These are phyloP conservation scores for Fusarium sp. DNA, from an alignment of 2,329 filamentous ascomycete genomes.

Conservation along the genomic window DNA sequence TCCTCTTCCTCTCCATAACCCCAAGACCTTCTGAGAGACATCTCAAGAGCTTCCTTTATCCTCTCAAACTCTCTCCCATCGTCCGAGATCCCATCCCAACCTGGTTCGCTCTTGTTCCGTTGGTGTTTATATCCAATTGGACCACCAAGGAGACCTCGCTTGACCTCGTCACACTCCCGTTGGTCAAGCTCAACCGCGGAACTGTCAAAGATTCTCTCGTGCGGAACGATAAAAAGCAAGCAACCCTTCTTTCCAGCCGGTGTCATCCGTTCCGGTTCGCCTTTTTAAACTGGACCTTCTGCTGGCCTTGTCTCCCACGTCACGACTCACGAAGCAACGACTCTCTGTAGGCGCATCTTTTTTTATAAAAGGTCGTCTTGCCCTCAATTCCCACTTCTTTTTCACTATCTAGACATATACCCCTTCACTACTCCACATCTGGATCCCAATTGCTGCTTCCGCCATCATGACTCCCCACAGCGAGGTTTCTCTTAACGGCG, in stretches of 20 bases:
- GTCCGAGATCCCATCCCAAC: slow-evolving; percentile 5
- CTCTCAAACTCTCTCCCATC: neutral
- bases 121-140: neutral
- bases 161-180: neutral
- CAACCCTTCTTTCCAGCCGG: slow-evolving; percentile 19
- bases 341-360: slow-evolving; percentile 15
- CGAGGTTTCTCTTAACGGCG: slow-evolving; percentile 47
- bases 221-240: slow-evolving; percentile 23
- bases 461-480: slow-evolving; percentile 52
- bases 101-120: slow-evolving; percentile 13
- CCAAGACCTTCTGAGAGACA: slow-evolving; percentile 7
- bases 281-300: slow-evolving; percentile 10
- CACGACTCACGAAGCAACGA: slow-evolving; percentile 19
- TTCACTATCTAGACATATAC: slow-evolving; percentile 16
- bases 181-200: slow-evolving; percentile 4
- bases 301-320: slow-evolving; percentile 2
- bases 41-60: slow-evolving; percentile 9
- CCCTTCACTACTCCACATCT: slow-evolving; percentile 6
- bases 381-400: neutral
- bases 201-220: slow-evolving; percentile 8
- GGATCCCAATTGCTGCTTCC: slow-evolving; percentile 11
- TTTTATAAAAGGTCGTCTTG: slow-evolving; percentile 4
- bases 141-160: slow-evolving; percentile 11
- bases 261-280: slow-evolving; percentile 18
- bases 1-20: slow-evolving; percentile 31